phyloP scores from a whole-genome alignment of 1,284 basidiomycete genomes.

The Puccinia hordei region DNA sequence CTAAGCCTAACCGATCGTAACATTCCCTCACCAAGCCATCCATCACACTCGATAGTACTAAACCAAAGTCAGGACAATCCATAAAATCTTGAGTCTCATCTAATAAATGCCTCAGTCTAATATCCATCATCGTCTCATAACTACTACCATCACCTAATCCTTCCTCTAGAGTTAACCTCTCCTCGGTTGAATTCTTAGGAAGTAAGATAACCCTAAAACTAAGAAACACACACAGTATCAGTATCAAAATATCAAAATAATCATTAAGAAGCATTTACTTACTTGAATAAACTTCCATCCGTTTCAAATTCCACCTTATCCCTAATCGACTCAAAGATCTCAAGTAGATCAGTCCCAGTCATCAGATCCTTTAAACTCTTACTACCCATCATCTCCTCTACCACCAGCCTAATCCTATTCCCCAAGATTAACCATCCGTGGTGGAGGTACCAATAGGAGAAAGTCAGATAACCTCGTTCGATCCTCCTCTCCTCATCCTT shows the following conservation, averaged over 20 bases:
- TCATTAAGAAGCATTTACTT: not conserved
- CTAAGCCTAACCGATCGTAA: not conserved
- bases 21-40: not conserved
- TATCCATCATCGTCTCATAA: conserved; percentile 57
- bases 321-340: conserved; percentile 71
- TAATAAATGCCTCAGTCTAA: conserved; percentile 68
- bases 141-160: conserved; percentile 53
- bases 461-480: conserved; percentile 76
- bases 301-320: conserved; percentile 67
- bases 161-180: conserved; percentile 69
- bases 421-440: conserved; percentile 75
- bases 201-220: conserved; percentile 32
- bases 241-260: no score
- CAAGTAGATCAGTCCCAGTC: conserved; percentile 69
- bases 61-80: conserved; percentile 70
- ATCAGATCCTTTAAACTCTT: conserved; percentile 77
- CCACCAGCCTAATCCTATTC: conserved; percentile 71
- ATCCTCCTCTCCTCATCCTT: conserved; percentile 62
- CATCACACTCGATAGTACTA: conserved; percentile 63
- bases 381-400: conserved; percentile 72
- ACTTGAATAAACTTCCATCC: conserved; percentile 43
- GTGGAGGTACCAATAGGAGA: conserved; percentile 83
- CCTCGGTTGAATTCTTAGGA: conserved; percentile 68
- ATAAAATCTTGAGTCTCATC: conserved; percentile 71
- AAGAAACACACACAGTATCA: no score